A percentile compares a stretch with the other conserved stretches of the same genome.
These are phyloP conservation scores for Tolypocladium paradoxum DNA, from an alignment of 2,329 filamentous ascomycete species.

Conservation along the genomic window DNA sequence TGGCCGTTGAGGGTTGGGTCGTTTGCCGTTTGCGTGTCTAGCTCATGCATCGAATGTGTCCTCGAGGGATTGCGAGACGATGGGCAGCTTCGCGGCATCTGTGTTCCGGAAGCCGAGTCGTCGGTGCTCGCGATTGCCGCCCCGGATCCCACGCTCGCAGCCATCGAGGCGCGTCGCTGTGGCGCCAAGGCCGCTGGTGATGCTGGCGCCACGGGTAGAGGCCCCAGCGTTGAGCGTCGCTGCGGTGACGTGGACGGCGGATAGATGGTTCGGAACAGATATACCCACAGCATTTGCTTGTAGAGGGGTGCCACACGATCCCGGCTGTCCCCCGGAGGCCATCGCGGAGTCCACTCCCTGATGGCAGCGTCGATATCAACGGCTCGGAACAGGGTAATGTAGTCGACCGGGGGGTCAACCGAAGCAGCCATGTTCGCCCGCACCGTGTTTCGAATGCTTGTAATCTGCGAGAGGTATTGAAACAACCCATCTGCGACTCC, in stretches of 20 bases:
- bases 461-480: constrained; percentile 67
- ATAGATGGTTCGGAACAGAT: constrained; percentile 50
- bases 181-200: constrained; percentile 10
- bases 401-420: constrained; percentile 60
- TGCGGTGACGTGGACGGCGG: constrained; percentile 30
- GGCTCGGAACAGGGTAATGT: constrained; percentile 59
- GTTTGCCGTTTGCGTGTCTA: constrained; percentile 12
- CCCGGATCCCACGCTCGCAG: constrained; percentile 13
- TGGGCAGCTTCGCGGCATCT: constrained; percentile 18
- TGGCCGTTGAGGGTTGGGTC: constrained; percentile 5
- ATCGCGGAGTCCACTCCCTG: constrained; percentile 59
- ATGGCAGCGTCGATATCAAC: constrained; percentile 68
- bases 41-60: constrained; percentile 29
- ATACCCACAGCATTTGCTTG: constrained; percentile 57
- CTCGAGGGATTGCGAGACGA: constrained; percentile 24
- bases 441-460: constrained; percentile 63
- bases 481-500: constrained; percentile 79
- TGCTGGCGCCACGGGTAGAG: constrained; percentile 9
- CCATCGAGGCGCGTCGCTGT: constrained; percentile 24
- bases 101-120: constrained; percentile 3
- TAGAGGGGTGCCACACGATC: constrained; percentile 47
- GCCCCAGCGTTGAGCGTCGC: constrained; percentile 20
- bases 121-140: not conserved
- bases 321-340: constrained; percentile 46
- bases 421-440: constrained; percentile 52